Base-by-base conservation (phyloP, 2,329 filamentous ascomycete species). In the Drechmeria coniospora region DNA sequence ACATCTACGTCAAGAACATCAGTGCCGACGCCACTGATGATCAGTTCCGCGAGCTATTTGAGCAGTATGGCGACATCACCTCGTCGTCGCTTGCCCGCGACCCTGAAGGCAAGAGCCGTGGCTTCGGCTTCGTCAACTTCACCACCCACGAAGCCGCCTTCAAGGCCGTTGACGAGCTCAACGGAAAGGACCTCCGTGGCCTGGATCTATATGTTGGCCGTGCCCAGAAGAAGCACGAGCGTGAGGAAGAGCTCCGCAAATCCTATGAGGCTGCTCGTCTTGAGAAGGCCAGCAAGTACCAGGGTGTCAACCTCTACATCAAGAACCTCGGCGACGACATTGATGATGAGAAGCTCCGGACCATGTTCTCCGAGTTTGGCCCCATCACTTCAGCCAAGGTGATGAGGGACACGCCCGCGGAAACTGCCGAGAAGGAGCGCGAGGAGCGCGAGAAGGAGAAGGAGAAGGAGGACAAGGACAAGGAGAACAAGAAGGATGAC, bases 221-320 rank as follows among this genome's bases (percentile, higher is more conserved):
- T 55, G 90, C 90, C 32, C 90, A 95, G 69, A 98, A 98, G 81
- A 98, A 98, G 72, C 90, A 95, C 56, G 90, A 98, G 68, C 90
- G 90, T 49, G 90, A 98, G 67, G 90, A 98, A 65, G 90, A 98
- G 63, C 77, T 98, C 36, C 86, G 90, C 64, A 92, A 83, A 69
- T 92, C 93, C 50, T 95, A 98, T 59, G 90, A 98, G 62, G 87
- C 87, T 49, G 84, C 84, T 46, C 87, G 90, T 47, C 69, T 92
- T 47, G 90, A 98, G 72, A 98, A 98, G 70, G 86, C 84, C 56
- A 92, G 74, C 65, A 98, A 98, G 68, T 98, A 98, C 63, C 84
- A 93, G 64, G 90, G 90, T 43, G 90, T 98, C 57, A 98, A 98
- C 67, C 72, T 98, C 27, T 98, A 98, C 66, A 90, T 98, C 64